Conservation (phyloP, 805 yeast genomes). For the Saccharomycopsis vini region DNA sequence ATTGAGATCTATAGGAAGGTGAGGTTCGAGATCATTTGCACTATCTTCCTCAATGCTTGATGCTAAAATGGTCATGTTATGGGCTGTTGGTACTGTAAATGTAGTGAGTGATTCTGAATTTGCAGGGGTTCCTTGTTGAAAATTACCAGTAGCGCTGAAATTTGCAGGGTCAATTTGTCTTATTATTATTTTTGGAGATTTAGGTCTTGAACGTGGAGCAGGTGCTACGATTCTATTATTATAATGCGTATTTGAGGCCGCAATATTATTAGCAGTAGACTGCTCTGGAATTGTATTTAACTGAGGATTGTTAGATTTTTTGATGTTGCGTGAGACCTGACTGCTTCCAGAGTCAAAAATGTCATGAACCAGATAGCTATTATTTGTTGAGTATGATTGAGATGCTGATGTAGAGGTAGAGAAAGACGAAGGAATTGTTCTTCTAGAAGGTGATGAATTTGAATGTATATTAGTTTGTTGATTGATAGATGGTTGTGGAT, state of each 20-base stretch:
- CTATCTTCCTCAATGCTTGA: neutral
- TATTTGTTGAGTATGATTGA: slow-evolving; percentile 2
- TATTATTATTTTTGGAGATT: slow-evolving; percentile 1
- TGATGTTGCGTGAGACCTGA: neutral
- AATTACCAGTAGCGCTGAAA: neutral
- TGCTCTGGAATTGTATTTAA: slow-evolving; percentile 1
- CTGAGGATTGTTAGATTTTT: neutral
- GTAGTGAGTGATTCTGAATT: neutral
- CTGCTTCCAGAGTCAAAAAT: neutral
- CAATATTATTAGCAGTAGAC: too few species aligned
- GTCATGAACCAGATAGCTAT: neutral
- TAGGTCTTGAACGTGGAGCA: slow-evolving; percentile 1
- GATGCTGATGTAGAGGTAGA: slow-evolving; percentile 3
- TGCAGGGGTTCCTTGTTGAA: too few species aligned
- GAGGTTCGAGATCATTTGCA: neutral
- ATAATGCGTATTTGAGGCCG: neutral
- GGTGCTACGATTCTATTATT: slow-evolving; percentile 1
- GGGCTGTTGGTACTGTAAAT: neutral
- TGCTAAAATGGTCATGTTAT: slow-evolving; percentile 1
- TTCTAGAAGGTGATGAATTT: too few species aligned
- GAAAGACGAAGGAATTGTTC: slow-evolving; percentile 1
- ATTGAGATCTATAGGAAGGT: too few species aligned
- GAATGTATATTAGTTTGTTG: too few species aligned
- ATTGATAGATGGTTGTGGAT: too few species aligned
- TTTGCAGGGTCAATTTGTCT: slow-evolving; percentile 1